These are phyloP conservation scores for Zymoseptoria tritici DNA, from an alignment of 2,329 filamentous ascomycete genomes.

Conservation along the genomic window DNA sequence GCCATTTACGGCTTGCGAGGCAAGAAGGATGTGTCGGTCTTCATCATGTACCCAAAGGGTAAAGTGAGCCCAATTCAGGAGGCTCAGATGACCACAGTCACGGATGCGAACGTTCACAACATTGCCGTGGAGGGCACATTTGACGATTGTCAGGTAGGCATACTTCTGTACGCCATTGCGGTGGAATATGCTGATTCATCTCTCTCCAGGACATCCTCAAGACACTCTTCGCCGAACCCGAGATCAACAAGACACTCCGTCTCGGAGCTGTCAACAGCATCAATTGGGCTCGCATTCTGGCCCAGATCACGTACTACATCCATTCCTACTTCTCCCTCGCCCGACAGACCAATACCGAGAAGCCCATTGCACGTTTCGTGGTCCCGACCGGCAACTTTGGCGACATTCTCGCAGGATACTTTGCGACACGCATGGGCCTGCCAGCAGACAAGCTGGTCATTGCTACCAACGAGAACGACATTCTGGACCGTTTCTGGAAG, in stretches of 20 bases:
- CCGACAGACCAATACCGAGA: constrained; percentile 51
- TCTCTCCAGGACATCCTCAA: constrained; percentile 73
- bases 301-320: constrained; percentile 97
- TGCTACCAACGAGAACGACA: constrained; percentile 96
- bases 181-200: not conserved
- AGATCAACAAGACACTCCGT: constrained; percentile 73
- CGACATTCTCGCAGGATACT: constrained; percentile 88
- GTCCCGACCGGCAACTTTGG: constrained; percentile 96
- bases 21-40: constrained; percentile 94
- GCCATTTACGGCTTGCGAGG: constrained; percentile 91
- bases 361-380: constrained; percentile 71
- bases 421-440: constrained; percentile 82
- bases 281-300: constrained; percentile 90
- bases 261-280: constrained; percentile 94
- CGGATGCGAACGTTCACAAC: constrained; percentile 89
- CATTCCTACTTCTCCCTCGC: constrained; percentile 81
- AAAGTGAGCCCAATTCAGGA: constrained; percentile 89
- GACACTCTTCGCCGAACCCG: constrained; percentile 76
- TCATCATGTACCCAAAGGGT: constrained; percentile 88
- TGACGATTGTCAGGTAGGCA: constrained; percentile 79
- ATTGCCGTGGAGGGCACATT: constrained; percentile 84
- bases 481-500: constrained; percentile 90
- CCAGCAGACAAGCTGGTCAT: constrained; percentile 83
- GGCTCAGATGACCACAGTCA: constrained; percentile 91
- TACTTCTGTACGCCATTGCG: not conserved